Conservation (phyloP, 192 early-diverging fungal species). For the Backusella tarrabulga region DNA sequence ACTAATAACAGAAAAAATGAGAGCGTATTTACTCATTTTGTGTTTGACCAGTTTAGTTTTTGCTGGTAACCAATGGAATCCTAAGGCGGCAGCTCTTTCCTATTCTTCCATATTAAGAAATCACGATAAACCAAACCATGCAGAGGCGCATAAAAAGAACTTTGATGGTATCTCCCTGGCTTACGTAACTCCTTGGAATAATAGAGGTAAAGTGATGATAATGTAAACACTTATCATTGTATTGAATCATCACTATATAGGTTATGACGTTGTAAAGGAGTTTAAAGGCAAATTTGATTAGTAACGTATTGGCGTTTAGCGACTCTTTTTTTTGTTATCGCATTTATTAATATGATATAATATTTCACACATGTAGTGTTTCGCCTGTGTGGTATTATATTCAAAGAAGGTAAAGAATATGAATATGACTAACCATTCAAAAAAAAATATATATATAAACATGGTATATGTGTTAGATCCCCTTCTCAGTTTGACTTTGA, state of each 20-base stretch:
- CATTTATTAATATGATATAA: neutral
- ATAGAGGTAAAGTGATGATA: slow-evolving; percentile 24
- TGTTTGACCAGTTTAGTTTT: neutral
- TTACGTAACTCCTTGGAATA: slow-evolving; percentile 47
- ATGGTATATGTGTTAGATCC: neutral
- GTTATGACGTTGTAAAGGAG: slow-evolving; percentile 42
- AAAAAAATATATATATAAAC: no score
- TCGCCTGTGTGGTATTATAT: slow-evolving; percentile 43
- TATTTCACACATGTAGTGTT: slow-evolving; percentile 18
- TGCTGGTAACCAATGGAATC: neutral
- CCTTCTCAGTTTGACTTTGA: slow-evolving; percentile 16
- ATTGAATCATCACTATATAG: neutral
- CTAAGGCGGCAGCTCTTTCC: neutral
- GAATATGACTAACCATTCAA: neutral
- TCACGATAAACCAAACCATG: slow-evolving; percentile 21
- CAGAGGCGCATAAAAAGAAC: slow-evolving; percentile 25
- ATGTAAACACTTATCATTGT: neutral
- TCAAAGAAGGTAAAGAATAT: slow-evolving; percentile 12
- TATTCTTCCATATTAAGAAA: neutral
- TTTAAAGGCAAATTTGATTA: slow-evolving; percentile 48
- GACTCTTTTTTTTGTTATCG: neutral
- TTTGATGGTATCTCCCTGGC: slow-evolving; percentile 36
- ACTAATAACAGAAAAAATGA: neutral
- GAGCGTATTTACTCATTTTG: neutral
- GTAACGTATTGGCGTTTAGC: slow-evolving; percentile 19